Evolutionary conservation across 1,139 yeast species (phyloP), one percentile per base, ranked within the genome.

Genomic region (Suhomyces kunorum): DNA sequence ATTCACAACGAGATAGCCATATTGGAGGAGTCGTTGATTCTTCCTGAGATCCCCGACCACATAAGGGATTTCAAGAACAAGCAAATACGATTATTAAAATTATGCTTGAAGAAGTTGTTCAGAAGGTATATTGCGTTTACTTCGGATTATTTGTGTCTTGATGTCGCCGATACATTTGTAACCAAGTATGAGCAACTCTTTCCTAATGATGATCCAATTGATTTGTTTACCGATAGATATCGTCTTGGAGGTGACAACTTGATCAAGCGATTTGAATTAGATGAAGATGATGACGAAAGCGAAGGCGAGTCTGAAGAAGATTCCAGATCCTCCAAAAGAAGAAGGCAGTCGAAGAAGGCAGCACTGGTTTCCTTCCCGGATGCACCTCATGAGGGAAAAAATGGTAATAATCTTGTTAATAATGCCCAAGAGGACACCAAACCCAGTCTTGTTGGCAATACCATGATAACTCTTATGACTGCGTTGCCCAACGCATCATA

Each of bases 121-220:
- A 56, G 54, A 34, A 52, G 48, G 23, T 62, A 66, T 44, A 61
- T 66, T 32, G 53, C 61, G 12, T 66, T 60, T 53, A 64, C 70
- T 2, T 55, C 61, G 5, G 59, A 61, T 36, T 83, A 76, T 56
- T 83, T 92, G 34, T 90, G 86, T 48, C 62, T 87, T 26, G 76
- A 78, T 34, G 84, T 87, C 11, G 81, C 88, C 4, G 68, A 75
- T 38, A 74, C 79, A 44, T 71, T 90, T 33, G 90, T 86, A 46
- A 71, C 71, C 39, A 74, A 95, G 43, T 89, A 77, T 58, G 69
- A 74, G 29, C 83, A 80, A 45, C 64, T 74, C 31, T 88, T 86
- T 58, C 87, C 90, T 0, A 76, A 80, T 11, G 80, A 78, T 36
- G 75, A 71, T 46, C 66, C 72, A 11, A 55, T 72, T 30, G 64